Evolutionary conservation across 768 basidiomycete genomes (phyloP).

Genomic region (Rickenella mellea): DNA sequence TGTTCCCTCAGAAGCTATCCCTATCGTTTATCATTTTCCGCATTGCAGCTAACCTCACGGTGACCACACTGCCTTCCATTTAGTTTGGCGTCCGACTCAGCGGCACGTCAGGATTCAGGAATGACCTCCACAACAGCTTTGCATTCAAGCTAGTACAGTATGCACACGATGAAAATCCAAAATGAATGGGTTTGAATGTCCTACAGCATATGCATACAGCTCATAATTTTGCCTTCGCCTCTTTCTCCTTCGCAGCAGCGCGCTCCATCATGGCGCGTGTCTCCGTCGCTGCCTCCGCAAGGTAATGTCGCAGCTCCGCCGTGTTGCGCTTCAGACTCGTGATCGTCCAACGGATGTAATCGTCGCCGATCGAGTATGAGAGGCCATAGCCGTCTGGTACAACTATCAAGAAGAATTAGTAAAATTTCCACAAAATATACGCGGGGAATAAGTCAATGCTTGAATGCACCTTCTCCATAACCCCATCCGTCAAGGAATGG

Average conservation of each 20-base stretch:
- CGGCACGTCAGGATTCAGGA: too few relatives aligned
- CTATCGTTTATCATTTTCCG: too few relatives aligned
- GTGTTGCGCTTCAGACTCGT: constrained; percentile 57
- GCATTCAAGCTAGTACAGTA: too few relatives aligned
- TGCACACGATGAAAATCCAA: too few relatives aligned
- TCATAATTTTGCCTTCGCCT: constrained; percentile 1
- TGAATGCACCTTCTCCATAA: constrained; percentile 73
- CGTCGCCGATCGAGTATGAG: constrained; percentile 80
- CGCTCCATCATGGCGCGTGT: constrained; percentile 67
- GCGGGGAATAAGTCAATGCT: constrained; percentile 1
- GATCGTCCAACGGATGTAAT: constrained; percentile 85
- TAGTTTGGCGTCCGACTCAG: too few relatives aligned
- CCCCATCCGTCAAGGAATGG: constrained; percentile 91
- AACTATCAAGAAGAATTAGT: constrained; percentile 32
- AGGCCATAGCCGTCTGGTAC: constrained; percentile 89
- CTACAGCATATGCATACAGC: neutral
- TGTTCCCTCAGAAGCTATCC: too few relatives aligned
- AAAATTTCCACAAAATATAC: neutral
- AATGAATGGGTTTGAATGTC: neutral
- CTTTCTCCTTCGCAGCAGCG: constrained; percentile 35
- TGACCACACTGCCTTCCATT: too few relatives aligned
- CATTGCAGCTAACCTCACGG: too few relatives aligned
- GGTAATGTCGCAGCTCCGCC: constrained; percentile 40
- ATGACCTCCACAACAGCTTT: too few relatives aligned
- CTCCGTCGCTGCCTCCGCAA: constrained; percentile 77